Percentiles rank a stretch among this genome's conserved stretches.
Conservation (phyloP, 345 rosid species). For the Moricandia moricandioides region DNA sequence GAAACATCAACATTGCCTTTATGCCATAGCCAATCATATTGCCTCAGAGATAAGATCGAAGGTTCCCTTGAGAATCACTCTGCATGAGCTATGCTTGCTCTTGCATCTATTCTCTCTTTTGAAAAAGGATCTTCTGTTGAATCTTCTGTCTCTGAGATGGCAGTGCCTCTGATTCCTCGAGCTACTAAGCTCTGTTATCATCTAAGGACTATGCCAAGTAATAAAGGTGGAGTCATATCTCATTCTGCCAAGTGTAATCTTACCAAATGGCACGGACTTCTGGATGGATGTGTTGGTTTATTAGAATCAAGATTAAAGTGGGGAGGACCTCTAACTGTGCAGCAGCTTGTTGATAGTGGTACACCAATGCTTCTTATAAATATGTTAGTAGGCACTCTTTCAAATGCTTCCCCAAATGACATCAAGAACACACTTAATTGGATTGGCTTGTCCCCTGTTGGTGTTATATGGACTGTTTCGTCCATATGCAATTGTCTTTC, state of each 20-base stretch:
- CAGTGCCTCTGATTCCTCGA: conserved; percentile 84
- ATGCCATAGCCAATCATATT: conserved; percentile 65
- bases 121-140: conserved; percentile 72
- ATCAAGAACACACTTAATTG: conserved; percentile 39
- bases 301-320: conserved; percentile 72
- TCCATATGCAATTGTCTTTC: conserved; percentile 79
- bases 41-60: conserved; percentile 61
- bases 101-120: conserved; percentile 87
- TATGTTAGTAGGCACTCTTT: conserved; percentile 50
- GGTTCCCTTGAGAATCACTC: conserved; percentile 57
- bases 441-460: conserved; percentile 75
- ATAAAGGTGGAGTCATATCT: conserved; percentile 41
- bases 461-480: conserved; percentile 79
- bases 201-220: conserved; percentile 50
- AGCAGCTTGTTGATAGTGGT: conserved; percentile 80
- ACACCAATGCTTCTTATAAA: conserved; percentile 69
- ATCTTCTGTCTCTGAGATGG: conserved; percentile 69
- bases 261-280: conserved; percentile 83
- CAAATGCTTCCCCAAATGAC: conserved; percentile 42
- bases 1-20: conserved; percentile 78
- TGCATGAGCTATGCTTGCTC: conserved; percentile 89
- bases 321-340: conserved; percentile 83
- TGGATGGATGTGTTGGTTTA: conserved; percentile 90
- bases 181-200: conserved; percentile 70
- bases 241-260: conserved; percentile 36